Conservation (phyloP, 2,329 filamentous ascomycete genomes). For the Thermothelomyces thermophilus region DNA sequence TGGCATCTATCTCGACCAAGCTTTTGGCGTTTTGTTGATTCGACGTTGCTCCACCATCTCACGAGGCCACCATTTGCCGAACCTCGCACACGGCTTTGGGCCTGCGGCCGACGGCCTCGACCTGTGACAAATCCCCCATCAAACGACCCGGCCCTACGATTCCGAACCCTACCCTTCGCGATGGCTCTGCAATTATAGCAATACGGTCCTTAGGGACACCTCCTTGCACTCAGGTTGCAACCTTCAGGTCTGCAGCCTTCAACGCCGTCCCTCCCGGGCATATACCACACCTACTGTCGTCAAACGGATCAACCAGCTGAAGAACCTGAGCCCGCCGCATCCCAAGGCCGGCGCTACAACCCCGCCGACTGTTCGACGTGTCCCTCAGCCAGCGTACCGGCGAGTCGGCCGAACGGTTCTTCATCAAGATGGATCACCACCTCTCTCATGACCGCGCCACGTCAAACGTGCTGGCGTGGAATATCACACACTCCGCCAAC, state of each 20-base stretch:
- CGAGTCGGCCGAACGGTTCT: constrained; percentile 5
- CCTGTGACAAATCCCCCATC: constrained; percentile 16
- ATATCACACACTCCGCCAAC: constrained; percentile 35
- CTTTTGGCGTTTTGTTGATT: background rate
- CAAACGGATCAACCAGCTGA: background rate
- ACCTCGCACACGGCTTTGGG: constrained; percentile 3
- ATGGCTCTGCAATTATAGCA: constrained; percentile 33
- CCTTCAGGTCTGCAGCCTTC: constrained; percentile 20
- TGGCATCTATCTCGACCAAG: background rate
- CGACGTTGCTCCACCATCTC: constrained; percentile 15
- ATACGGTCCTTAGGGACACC: constrained; percentile 37
- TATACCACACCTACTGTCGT: background rate
- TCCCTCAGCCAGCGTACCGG: constrained; percentile 3
- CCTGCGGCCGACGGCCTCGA: constrained; percentile 14
- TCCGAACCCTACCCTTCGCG: constrained; percentile 1
- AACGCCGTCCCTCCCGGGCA: constrained; percentile 7
- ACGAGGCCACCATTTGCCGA: constrained; percentile 8
- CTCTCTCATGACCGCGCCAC: constrained; percentile 32
- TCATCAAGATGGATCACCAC: constrained; percentile 33
- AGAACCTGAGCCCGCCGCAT: background rate
- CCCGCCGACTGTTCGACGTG: constrained; percentile 3
- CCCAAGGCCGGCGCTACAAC: background rate
- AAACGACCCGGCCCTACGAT: constrained; percentile 16
- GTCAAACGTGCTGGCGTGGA: constrained; percentile 41
- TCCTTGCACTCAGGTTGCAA: constrained; percentile 24